Percentiles rank a stretch among this genome's conserved stretches.
Evolutionary conservation across 2,329 filamentous ascomycete genomes (phyloP).

Genomic region (Fusarium temperatum): DNA sequence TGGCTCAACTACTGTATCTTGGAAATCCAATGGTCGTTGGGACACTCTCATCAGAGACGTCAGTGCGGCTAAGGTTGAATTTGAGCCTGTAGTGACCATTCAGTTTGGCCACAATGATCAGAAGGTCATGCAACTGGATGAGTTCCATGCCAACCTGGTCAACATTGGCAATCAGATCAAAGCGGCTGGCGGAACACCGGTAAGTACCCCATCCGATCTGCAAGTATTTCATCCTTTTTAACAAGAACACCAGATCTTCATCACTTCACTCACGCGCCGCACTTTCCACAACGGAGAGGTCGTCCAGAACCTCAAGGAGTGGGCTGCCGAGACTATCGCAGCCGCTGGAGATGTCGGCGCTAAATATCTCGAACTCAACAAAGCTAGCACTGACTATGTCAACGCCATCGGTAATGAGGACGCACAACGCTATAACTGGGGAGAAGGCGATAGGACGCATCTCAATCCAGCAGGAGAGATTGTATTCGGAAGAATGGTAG

Average conservation of each 20-base stretch:
- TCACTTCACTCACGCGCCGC: neutral
- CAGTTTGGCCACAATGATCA: slow-evolving; percentile 14
- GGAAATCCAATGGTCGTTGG: slow-evolving; percentile 12
- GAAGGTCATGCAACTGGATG: neutral
- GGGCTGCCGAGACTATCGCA: neutral
- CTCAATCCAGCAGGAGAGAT: neutral
- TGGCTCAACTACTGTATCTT: neutral
- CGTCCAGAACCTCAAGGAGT: slow-evolving; percentile 4
- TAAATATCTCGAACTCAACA: neutral
- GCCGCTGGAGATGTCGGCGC: neutral
- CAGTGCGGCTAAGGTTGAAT: neutral
- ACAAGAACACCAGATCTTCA: neutral
- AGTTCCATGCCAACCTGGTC: neutral
- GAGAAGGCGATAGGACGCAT: neutral
- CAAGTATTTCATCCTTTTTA: rapidly evolving
- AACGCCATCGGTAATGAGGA: neutral
- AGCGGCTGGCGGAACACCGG: neutral
- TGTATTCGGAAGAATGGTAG: slow-evolving; percentile 5
- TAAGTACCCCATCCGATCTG: rapidly evolving
- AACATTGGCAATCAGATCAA: slow-evolving; percentile 2
- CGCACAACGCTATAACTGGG: slow-evolving; percentile 3
- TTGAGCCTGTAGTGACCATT: neutral
- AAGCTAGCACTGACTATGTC: slow-evolving; percentile 3
- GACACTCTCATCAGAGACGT: neutral
- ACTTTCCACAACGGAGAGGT: neutral